Evolutionary conservation across 352 stramenopile genomes (phyloP), one percentile per base, ranked within the genome.

Genomic region (Phytophthora lateralis): DNA sequence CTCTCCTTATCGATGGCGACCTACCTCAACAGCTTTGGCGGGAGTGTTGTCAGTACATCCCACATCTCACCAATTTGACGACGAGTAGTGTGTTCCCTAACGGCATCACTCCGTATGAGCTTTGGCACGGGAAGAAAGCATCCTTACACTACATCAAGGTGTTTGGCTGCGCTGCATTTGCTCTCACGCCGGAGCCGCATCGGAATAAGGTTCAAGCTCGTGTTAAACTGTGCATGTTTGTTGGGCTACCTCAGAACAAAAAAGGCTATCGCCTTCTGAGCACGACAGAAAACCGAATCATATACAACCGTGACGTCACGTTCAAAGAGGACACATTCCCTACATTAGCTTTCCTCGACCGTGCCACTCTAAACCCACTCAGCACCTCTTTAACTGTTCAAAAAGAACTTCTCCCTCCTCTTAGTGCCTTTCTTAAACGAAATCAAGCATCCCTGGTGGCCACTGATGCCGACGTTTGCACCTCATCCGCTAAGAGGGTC

Each of bases 211-310:
- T 63, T 1, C 20, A 60, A 4, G 4, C 30, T 0, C 32, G 54
- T 7, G 60, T 47, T 18, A 35, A 34, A 11, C 32, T n/a, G n/a
- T 35, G 17, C 52, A 62, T 62, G 47, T 60, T 49, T 32, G n/a
- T 69, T 1, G 47, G 60, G 1, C 24, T 64, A 21, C 60, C 39
- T n/a, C 26, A 30, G 27, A 63, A 64, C 30, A 64, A 69, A 55
- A 60, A 52, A 27, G 41, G 60, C 6, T 63, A 60, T 17, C 42
- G 46, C n/a, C 41, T 56, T 9, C 38, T 63, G 4, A 43, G 41
- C 24, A 64, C 54, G 7, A 43, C 24, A 2, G 47, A 55, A 15
- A 69, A 69, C 15, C 14, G 24, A 20, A 55, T 59, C 6, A 46
- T 60, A 15, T 69, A 67, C 34, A 69, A 39, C 46, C 26, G 53